Base-by-base conservation (phyloP, 371 early-diverging fungal species). In the Batkoa obscura region DNA sequence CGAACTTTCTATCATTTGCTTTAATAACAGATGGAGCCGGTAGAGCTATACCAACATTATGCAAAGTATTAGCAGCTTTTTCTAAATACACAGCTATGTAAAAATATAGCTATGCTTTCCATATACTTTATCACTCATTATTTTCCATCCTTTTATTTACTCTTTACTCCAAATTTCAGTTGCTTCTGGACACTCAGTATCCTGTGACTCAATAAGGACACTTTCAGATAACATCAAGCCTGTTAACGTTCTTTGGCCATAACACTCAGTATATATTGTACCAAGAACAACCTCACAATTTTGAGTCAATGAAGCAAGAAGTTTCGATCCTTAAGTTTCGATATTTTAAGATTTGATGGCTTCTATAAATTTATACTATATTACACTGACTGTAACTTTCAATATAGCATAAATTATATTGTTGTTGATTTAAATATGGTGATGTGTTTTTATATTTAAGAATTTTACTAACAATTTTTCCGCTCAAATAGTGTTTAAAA, bases 191-290 rank as follows among this genome's bases (percentile, higher is more conserved):
- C 59, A 63, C 13, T 60, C 60, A 32, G 65, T 66, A 4, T 71
- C 73, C n/a, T 57, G 59, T 31, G 67, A 67, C 35, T 56, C 56
- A 42, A 72, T 67, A n/a, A 67, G 57, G 1, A 73, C 70, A 10
- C 68, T 78, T 62, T 79, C 82, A n/a, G 72, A 64, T 17, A 81
- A 68, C 33, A 78, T 50, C 1, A 81, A 59, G 15, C 78, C 78
- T 42, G 53, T 47, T 5, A 69, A 67, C 3, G 78, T 70, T 37
- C 82, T 66, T 62, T 81, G 79, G 3, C 50, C 59, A 50, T 81
- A 81, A 60, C 77, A 74, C 47, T 72, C 68, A 3, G 60, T 67
- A 51, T 67, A 60, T 34, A 73, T 55, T 46, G 60, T 64, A 12
- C 65, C 68, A 0, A 78, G 73, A 17, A 69, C 64, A 34, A 53